Evolutionary conservation across 2,329 filamentous ascomycete genomes (phyloP).

Genomic region (Lachnellula subtilissima): DNA sequence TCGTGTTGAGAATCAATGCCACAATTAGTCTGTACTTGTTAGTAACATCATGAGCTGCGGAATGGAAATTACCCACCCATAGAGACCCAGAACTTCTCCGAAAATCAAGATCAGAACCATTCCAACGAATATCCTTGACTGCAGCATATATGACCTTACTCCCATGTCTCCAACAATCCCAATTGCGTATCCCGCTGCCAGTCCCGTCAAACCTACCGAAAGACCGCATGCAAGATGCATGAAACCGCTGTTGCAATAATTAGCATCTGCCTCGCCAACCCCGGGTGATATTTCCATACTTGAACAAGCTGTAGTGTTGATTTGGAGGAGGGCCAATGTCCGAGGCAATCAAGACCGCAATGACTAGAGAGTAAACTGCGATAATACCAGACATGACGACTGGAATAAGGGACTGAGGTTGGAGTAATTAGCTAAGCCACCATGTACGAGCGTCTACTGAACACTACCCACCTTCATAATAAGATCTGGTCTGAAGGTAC

Average conservation of each 20-base stretch:
- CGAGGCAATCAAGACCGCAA: conserved; percentile 90
- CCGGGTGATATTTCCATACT: conserved; percentile 44
- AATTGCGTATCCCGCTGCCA: conserved; percentile 94
- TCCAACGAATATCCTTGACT: conserved; percentile 92
- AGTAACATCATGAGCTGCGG: conserved; percentile 5
- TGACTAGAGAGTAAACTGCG: conserved; percentile 94
- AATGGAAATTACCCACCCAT: conserved; percentile 64
- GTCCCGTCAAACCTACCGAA: conserved; percentile 84
- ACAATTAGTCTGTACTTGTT: conserved; percentile 68
- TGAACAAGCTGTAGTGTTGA: conserved; percentile 75
- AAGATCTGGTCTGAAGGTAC: conserved; percentile 77
- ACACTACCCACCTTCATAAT: conserved; percentile 73
- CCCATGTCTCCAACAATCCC: conserved; percentile 92
- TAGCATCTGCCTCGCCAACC: not conserved
- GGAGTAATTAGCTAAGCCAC: not conserved
- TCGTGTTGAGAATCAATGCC: conserved; percentile 87
- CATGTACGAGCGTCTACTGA: not conserved
- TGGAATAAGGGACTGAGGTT: conserved; percentile 67
- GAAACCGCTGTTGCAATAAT: conserved; percentile 58
- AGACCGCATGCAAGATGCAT: conserved; percentile 90
- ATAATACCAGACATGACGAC: conserved; percentile 99
- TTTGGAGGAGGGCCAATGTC: conserved; percentile 71
- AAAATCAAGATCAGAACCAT: conserved; percentile 99
- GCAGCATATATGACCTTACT: conserved; percentile 92
- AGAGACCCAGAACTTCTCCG: conserved; percentile 92